phyloP scores from a whole-genome alignment of 75 land plant genomes.

The Cupressus sempervirens region DNA sequence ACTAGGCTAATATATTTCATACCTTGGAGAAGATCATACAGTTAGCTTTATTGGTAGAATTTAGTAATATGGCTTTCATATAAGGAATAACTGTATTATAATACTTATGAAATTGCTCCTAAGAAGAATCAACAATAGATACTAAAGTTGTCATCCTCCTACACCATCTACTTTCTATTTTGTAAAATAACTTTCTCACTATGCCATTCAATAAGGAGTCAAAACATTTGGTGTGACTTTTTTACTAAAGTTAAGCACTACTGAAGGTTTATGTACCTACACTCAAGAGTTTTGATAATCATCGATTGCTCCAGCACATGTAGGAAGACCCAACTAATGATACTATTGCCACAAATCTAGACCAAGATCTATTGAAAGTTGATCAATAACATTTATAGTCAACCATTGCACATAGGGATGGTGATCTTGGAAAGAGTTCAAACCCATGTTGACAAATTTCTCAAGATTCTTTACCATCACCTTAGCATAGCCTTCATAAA shows the following conservation, averaged over 20 bases:
- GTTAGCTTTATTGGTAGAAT: slow-evolving; percentile 87
- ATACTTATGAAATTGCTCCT: slow-evolving; percentile 91
- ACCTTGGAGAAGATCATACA: slow-evolving; percentile 94
- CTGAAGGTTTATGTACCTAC: slow-evolving; percentile 98
- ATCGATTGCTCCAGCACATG: slow-evolving; percentile 91
- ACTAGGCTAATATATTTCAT: slow-evolving; percentile 99
- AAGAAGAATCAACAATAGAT: slow-evolving; percentile 96
- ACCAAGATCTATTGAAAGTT: slow-evolving; percentile 91
- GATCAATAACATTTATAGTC: slow-evolving; percentile 98
- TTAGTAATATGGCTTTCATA: slow-evolving; percentile 79
- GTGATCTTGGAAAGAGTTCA: slow-evolving; percentile 82
- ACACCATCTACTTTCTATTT: slow-evolving; percentile 99
- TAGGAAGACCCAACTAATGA: slow-evolving; percentile 79
- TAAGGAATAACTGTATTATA: slow-evolving; percentile 98
- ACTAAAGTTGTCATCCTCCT: slow-evolving; percentile 98
- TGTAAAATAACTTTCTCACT: slow-evolving; percentile 88
- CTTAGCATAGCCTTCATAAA: slow-evolving; percentile 95
- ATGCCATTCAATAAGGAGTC: slow-evolving; percentile 94
- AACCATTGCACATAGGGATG: slow-evolving; percentile 97
- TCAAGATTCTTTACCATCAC: slow-evolving; percentile 92
- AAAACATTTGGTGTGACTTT: slow-evolving; percentile 90
- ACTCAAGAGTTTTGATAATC: slow-evolving; percentile 97
- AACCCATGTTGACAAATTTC: slow-evolving; percentile 82
- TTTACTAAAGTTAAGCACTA: slow-evolving; percentile 91
- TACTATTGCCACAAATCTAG: slow-evolving; percentile 85